These are phyloP conservation scores for Micractinium sp. DNA, from an alignment of 139 green algal species.

Conservation along the genomic window DNA sequence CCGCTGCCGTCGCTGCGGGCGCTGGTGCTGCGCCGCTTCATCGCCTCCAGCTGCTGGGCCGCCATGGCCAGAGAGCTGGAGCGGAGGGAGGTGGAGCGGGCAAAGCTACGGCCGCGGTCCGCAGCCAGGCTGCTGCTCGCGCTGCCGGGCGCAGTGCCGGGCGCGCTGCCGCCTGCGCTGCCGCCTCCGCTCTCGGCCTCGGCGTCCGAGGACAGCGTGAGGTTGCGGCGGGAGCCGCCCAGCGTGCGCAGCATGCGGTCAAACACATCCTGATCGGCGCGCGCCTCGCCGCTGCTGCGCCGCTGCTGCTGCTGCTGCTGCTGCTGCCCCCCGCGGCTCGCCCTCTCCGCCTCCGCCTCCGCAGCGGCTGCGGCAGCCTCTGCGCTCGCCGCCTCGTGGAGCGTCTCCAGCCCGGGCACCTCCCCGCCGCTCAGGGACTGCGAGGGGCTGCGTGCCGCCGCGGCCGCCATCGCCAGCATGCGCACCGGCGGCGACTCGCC, in stretches of 20 bases:
- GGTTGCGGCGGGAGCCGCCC: not conserved
- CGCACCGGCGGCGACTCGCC: not conserved
- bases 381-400: not conserved
- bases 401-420: not conserved
- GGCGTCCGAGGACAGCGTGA: not conserved
- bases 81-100: not conserved
- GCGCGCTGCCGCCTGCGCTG: not conserved
- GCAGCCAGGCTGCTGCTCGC: not conserved
- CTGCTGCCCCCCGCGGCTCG: no score
- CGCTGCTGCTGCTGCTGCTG: not conserved
- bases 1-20: not conserved
- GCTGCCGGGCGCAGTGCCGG: not conserved
- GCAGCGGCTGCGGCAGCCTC: not conserved
- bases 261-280: not conserved
- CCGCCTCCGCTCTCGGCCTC: not conserved
- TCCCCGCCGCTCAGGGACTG: not conserved
- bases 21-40: not conserved
- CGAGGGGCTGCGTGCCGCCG: not conserved
- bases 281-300: not conserved
- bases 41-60: not conserved
- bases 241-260: slow-evolving; percentile 9
- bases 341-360: not conserved
- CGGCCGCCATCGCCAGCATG: not conserved
- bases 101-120: not conserved
- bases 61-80: slow-evolving; percentile 9